Conservation (phyloP, 495 filamentous ascomycete species). For the Elaphomyces granulatus region DNA sequence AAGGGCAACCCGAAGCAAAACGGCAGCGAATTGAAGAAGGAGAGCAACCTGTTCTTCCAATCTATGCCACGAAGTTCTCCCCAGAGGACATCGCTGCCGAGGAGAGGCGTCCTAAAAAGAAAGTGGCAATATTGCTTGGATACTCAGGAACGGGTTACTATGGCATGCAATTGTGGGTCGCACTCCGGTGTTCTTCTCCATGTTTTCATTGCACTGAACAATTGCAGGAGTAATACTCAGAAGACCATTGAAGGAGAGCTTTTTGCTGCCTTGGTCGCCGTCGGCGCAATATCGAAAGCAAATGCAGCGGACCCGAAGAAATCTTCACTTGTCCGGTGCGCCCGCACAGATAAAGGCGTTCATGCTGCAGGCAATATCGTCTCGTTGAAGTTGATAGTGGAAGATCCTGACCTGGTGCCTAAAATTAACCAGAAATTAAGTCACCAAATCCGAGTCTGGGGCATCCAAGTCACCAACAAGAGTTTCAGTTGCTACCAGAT, state of each 20-base stretch:
- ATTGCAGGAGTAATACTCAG: slow-evolving; percentile 38
- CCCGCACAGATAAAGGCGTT: slow-evolving; percentile 93
- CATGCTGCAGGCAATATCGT: slow-evolving; percentile 95
- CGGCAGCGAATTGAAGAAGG: slow-evolving; percentile 40
- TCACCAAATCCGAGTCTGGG: slow-evolving; percentile 88
- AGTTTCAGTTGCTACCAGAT: slow-evolving; percentile 83
- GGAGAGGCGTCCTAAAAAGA: slow-evolving; percentile 77
- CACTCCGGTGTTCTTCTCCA: background rate
- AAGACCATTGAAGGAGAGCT: slow-evolving; percentile 97
- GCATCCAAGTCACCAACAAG: slow-evolving; percentile 66
- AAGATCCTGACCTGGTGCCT: slow-evolving; percentile 70
- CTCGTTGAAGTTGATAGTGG: slow-evolving; percentile 87
- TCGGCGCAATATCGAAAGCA: slow-evolving; percentile 87
- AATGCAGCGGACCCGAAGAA: slow-evolving; percentile 96
- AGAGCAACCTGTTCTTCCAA: slow-evolving; percentile 22
- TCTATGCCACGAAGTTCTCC: slow-evolving; percentile 45
- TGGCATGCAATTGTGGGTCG: slow-evolving; percentile 70
- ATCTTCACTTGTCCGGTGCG: slow-evolving; percentile 84
- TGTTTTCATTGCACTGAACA: slow-evolving; percentile 20
- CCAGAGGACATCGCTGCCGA: slow-evolving; percentile 74
- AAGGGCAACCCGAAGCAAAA: slow-evolving; percentile 41
- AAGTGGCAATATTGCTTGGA: slow-evolving; percentile 87
- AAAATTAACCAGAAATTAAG: slow-evolving; percentile 82
- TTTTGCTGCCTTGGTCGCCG: slow-evolving; percentile 75
- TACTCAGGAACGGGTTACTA: slow-evolving; percentile 96